Percentiles rank a stretch among this genome's conserved stretches.
Conservation (phyloP, 2,329 filamentous ascomycete species). For the Trematosphaeria pertusa region DNA sequence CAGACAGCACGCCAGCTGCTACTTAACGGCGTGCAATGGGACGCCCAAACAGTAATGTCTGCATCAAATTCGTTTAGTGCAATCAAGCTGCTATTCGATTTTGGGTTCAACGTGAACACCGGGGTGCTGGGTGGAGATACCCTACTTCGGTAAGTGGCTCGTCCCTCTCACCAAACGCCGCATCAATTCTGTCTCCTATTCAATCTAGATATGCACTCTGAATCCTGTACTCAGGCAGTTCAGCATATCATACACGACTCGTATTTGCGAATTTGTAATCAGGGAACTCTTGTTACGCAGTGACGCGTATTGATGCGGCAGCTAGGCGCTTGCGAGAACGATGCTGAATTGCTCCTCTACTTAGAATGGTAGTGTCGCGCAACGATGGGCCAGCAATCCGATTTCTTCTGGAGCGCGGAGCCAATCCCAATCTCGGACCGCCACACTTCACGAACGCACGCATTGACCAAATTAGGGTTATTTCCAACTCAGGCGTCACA, state of each 20-base stretch:
- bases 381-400: neutral
- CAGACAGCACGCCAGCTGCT: neutral
- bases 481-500: conserved; percentile 4
- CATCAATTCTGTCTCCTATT: no score
- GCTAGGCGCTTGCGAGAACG: no score
- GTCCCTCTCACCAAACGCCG: no score
- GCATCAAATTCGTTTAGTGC: conserved; percentile 2
- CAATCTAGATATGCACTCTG: no score
- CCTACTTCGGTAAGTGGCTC: conserved; percentile 8
- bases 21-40: neutral
- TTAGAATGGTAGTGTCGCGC: no score
- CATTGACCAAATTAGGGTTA: neutral
- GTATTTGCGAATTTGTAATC: no score
- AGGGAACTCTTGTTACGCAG: no score
- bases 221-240: no score
- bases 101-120: conserved; percentile 11
- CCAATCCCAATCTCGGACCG: neutral
- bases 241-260: no score
- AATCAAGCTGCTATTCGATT: conserved; percentile 11
- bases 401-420: neutral
- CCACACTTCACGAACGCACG: neutral
- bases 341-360: no score
- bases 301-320: no score
- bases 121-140: neutral
- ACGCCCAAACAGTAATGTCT: neutral